Conservation (phyloP, 1,284 basidiomycete genomes). For the Pascua guehoae region DNA sequence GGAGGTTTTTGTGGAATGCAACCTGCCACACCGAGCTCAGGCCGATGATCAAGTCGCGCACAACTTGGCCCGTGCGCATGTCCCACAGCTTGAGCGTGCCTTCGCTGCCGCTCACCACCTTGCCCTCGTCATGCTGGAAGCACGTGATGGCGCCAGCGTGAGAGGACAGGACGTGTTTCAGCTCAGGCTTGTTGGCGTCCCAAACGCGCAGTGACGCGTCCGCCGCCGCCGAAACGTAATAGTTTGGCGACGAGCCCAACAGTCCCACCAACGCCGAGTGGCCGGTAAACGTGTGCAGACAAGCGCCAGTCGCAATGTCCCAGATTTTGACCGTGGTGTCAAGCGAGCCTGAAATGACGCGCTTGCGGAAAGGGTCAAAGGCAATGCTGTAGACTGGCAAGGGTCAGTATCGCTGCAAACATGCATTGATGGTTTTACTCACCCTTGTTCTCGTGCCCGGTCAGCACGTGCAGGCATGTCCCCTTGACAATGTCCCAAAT, state of each 20-base stretch:
- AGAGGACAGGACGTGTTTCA: slow-evolving; percentile 73
- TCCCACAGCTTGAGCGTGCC: slow-evolving; percentile 98
- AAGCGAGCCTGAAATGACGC: slow-evolving; percentile 93
- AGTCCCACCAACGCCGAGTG: slow-evolving; percentile 86
- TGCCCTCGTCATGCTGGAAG: slow-evolving; percentile 95
- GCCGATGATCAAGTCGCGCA: slow-evolving; percentile 79
- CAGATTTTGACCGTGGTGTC: slow-evolving; percentile 91
- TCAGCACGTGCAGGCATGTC: slow-evolving; percentile 70
- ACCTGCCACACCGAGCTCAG: slow-evolving; percentile 95
- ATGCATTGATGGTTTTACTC: slow-evolving; percentile 13
- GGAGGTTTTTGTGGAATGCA: slow-evolving; percentile 84
- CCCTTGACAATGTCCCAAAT: slow-evolving; percentile 95
- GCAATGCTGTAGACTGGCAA: slow-evolving; percentile 80
- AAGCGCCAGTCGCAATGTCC: slow-evolving; percentile 75
- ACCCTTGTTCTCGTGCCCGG: slow-evolving; percentile 90
- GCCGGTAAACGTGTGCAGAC: slow-evolving; percentile 72
- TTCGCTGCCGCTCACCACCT: slow-evolving; percentile 86
- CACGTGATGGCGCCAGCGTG: slow-evolving; percentile 94
- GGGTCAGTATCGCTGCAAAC: not conserved
- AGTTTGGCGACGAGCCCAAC: slow-evolving; percentile 77
- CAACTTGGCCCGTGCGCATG: slow-evolving; percentile 72
- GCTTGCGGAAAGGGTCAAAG: slow-evolving; percentile 74
- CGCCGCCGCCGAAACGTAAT: slow-evolving; percentile 87
- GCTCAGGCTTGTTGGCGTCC: slow-evolving; percentile 77
- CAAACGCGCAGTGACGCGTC: slow-evolving; percentile 89